phyloP scores from a whole-genome alignment of 345 rosid genomes.

The Rhizophora apiculata region DNA sequence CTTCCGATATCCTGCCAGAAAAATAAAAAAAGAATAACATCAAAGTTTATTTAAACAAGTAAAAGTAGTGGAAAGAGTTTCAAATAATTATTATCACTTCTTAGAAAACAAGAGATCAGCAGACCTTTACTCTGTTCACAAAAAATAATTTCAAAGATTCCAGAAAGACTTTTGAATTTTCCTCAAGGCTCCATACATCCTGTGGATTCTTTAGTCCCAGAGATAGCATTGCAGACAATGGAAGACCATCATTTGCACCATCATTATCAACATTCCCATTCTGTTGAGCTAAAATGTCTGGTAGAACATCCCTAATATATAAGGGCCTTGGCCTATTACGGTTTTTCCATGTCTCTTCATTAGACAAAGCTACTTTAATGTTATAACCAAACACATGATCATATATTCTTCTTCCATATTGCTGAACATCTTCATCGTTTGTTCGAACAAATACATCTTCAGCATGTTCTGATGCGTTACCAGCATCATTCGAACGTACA shows the following conservation, averaged over 20 bases:
- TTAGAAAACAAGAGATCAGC: constrained; percentile 12
- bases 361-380: constrained; percentile 85
- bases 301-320: constrained; percentile 62
- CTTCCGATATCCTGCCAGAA: constrained; percentile 74
- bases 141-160: constrained; percentile 82
- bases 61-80: neutral
- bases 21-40: constrained; percentile 10
- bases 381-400: constrained; percentile 98
- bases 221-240: constrained; percentile 69
- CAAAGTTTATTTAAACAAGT: neutral
- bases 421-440: constrained; percentile 68
- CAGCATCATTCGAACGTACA: constrained; percentile 68
- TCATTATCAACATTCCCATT: constrained; percentile 59
- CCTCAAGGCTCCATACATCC: constrained; percentile 80
- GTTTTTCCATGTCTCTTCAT: constrained; percentile 95
- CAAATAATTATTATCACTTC: neutral
- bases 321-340: constrained; percentile 76
- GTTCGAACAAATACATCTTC: constrained; percentile 70
- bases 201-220: constrained; percentile 97
- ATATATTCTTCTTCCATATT: constrained; percentile 87
- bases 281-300: constrained; percentile 43
- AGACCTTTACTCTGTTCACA: constrained; percentile 70
- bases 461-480: constrained; percentile 58
- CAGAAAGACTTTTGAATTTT: constrained; percentile 76
- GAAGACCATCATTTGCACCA: constrained; percentile 37